Conservation (phyloP, 768 basidiomycete genomes). For the Lentinula boryana region DNA sequence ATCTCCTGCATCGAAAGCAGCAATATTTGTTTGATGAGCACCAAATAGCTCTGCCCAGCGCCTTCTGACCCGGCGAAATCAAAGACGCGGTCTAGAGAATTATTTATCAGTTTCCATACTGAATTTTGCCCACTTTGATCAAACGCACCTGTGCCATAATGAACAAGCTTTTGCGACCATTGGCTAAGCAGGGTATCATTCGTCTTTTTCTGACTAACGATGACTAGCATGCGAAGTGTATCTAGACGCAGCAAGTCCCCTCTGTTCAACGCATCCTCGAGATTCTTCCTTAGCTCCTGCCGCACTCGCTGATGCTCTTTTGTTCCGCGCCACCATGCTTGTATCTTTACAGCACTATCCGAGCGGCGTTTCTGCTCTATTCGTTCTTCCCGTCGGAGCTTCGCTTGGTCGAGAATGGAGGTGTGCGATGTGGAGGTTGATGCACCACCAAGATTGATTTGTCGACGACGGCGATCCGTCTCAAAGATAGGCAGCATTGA, state of each 20-base stretch:
- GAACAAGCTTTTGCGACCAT: conserved; percentile 21
- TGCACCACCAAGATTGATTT: conserved; percentile 74
- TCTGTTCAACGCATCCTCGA: conserved; percentile 40
- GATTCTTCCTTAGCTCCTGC: conserved; percentile 37
- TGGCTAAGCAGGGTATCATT: conserved; percentile 18
- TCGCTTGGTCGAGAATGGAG: conserved; percentile 58
- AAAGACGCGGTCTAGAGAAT: background rate
- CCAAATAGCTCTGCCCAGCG: background rate
- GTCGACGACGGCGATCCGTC: conserved; percentile 44
- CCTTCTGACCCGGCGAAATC: background rate
- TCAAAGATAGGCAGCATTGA: conserved; percentile 4
- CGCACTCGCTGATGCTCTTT: conserved; percentile 34
- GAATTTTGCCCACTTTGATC: background rate
- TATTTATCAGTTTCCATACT: background rate
- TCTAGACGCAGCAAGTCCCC: conserved; percentile 30
- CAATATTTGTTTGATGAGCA: conserved; percentile 1
- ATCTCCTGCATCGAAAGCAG: background rate
- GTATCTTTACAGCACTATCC: conserved; percentile 57
- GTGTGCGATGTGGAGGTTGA: conserved; percentile 44
- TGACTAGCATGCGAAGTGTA: conserved; percentile 59
- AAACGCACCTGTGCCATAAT: background rate
- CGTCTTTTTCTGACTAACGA: conserved; percentile 40
- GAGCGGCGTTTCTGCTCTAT: conserved; percentile 45
- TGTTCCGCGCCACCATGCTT: conserved; percentile 64
- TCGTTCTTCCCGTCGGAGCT: conserved; percentile 53